phyloP scores from a whole-genome alignment of 768 basidiomycete genomes.

The Boletales sp. region DNA sequence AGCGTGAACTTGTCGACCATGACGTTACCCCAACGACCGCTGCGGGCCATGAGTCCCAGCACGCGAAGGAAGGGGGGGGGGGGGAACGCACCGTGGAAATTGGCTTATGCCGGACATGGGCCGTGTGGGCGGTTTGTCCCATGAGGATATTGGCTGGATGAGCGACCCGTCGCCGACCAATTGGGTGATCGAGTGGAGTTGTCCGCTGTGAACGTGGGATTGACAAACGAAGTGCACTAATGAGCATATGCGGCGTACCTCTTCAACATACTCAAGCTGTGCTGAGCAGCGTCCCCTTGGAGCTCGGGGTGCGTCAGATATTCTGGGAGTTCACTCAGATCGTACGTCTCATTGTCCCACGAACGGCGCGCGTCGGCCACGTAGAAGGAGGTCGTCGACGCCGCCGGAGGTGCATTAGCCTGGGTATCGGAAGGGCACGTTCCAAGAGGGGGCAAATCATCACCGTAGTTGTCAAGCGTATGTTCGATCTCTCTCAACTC shows the following conservation, averaged over 20 bases:
- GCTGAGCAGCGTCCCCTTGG: neutral
- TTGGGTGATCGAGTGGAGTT: neutral
- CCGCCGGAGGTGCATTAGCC: neutral
- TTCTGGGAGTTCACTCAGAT: neutral
- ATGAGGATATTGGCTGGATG: neutral
- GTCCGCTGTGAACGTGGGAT: neutral
- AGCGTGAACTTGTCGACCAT: constrained; percentile 8
- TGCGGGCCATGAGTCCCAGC: neutral
- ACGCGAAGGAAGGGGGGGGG: no score
- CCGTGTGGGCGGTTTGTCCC: neutral
- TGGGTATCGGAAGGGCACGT: neutral
- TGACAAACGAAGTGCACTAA: no score
- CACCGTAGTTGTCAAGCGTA: neutral
- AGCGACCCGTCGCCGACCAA: neutral
- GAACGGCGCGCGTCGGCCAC: neutral
- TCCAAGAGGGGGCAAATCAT: neutral
- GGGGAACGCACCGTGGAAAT: neutral
- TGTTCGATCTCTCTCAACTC: neutral
- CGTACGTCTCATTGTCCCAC: neutral
- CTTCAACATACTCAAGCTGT: neutral
- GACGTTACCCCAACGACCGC: constrained; percentile 10
- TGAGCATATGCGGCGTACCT: neutral
- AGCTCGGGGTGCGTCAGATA: neutral
- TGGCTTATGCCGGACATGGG: neutral
- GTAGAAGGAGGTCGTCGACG: neutral